These are phyloP conservation scores for Hyparrhenia diplandra DNA, from an alignment of 176 grass and related monocot species.

Conservation along the genomic window DNA sequence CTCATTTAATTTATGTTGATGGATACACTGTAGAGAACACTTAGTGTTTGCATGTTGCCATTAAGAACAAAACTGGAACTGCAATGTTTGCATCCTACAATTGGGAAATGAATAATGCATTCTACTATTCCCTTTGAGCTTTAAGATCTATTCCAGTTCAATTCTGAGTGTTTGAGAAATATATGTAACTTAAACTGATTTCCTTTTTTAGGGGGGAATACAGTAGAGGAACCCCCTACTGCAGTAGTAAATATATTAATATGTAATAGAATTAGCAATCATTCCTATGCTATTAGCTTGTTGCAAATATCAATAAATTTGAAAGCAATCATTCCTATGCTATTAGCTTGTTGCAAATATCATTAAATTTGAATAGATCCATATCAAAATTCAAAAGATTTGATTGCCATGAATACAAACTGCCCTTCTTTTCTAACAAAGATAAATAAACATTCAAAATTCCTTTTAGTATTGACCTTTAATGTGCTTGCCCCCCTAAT, in stretches of 20 bases:
- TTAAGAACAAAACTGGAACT: not conserved
- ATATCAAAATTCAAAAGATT: slow-evolving; percentile 2
- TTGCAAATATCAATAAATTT: not conserved
- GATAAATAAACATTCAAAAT: slow-evolving; percentile 2
- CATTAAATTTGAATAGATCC: not conserved
- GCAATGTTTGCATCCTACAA: not conserved
- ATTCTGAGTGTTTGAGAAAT: not conserved
- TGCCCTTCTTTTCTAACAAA: not conserved
- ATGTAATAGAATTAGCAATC: not conserved
- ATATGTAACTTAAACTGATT: not conserved
- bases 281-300: not conserved
- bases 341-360: not conserved
- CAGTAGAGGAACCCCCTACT: too few relatives aligned
- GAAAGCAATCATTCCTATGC: not conserved
- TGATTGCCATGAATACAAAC: not conserved
- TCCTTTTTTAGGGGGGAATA: not conserved
- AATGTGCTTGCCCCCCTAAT: not conserved
- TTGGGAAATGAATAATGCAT: not conserved
- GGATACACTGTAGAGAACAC: not conserved
- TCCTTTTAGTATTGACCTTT: not conserved
- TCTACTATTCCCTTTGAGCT: slow-evolving; percentile 7
- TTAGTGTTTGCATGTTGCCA: slow-evolving; percentile 3
- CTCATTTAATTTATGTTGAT: slow-evolving; percentile 18
- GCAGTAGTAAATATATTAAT: not conserved
- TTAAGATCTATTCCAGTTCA: slow-evolving; percentile 5